Base-by-base conservation (phyloP, 192 early-diverging fungal species). In the Coemansia sp. region DNA sequence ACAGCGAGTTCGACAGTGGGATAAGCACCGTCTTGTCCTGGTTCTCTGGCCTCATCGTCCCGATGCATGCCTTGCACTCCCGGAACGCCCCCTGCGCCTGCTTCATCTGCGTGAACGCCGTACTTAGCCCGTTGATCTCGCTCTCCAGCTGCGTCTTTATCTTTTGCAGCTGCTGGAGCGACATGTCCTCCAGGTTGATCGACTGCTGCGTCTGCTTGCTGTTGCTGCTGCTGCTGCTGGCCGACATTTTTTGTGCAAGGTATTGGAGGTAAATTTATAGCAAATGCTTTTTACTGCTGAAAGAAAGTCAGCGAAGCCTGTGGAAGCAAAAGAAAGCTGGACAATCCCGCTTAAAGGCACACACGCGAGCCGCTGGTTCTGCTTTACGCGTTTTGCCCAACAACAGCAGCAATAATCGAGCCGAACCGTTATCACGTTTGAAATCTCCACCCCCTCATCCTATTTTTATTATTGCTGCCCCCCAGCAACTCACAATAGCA, bases 51-150 rank as follows among this genome's bases (percentile, higher is more conserved):
- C 85, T 84, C 17, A 92, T 42, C 6, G 75, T 60, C 14, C 87
- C 73, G 14, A 95, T 83, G 70, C 87, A 88, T 34, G 88, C 87
- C 54, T 86, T 87, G 79, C 92, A 90, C 65, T 92, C 93, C 29
- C 76, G 84, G 81, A 96, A 98, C 62, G 91, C 87, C 14, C 81
- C 82, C 78, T 95, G 91, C 8, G 91, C 94, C 62, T 88, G 85
- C 80, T 92, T 93, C 66, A 98, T 86, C 68, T 92, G 88, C 9
- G 88, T 82, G 63, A 88, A 98, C 2, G 94, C 95, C 30, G 66
- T 73, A 2, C 92, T 93, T 55, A 98, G 83, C 57, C 89, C 90
- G 56, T 86, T 82, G 31, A 98, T 76, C 87, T 98, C 94, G 87
- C 91, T 88, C 62, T 93, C 93, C n/a, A 94, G 75, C 71, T 94